Percentiles rank a stretch among this genome's conserved stretches.
Conservation (phyloP, 2,329 filamentous ascomycete species). For the Colletotrichum sojae region DNA sequence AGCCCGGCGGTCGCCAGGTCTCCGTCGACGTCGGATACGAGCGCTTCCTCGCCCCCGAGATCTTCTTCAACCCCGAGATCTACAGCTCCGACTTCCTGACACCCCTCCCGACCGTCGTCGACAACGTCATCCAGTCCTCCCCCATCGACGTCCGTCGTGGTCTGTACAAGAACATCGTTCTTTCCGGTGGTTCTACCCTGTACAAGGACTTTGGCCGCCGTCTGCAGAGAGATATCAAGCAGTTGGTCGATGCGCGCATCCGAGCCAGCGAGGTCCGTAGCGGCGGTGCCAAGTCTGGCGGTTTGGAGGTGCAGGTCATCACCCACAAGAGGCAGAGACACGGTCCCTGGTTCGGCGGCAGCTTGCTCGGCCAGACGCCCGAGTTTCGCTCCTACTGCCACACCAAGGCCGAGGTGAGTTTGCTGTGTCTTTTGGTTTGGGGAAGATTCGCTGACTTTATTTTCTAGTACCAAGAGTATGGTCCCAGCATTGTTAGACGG, state of each 20-base stretch:
- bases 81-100: slow-evolving; percentile 99
- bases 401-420: slow-evolving; percentile 81
- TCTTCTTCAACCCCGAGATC: slow-evolving; percentile 99
- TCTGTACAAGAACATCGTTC: slow-evolving; percentile 99
- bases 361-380: slow-evolving; percentile 94
- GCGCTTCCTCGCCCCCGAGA: slow-evolving; percentile 96
- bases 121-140: slow-evolving; percentile 96
- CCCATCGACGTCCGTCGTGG: slow-evolving; percentile 97
- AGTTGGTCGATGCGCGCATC: slow-evolving; percentile 93
- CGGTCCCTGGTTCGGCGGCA: slow-evolving; percentile 98
- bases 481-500: slow-evolving; percentile 93
- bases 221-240: slow-evolving; percentile 96
- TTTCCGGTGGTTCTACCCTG: slow-evolving; percentile 95
- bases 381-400: slow-evolving; percentile 99
- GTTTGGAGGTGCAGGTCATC: slow-evolving; percentile 96
- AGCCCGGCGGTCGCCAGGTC: slow-evolving; percentile 87
- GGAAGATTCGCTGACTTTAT: slow-evolving; percentile 37
- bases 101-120: slow-evolving; percentile 92
- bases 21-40: slow-evolving; percentile 96
- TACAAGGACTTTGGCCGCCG: slow-evolving; percentile 99
- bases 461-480: slow-evolving; percentile 90
- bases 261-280: slow-evolving; percentile 92
- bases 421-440: no score
- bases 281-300: slow-evolving; percentile 92
- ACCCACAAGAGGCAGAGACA: slow-evolving; percentile 98